Percentiles rank a stretch among this genome's conserved stretches.
Evolutionary conservation across 2,329 filamentous ascomycete genomes (phyloP).

Genomic region (Aspergillus ochraceoroseus): DNA sequence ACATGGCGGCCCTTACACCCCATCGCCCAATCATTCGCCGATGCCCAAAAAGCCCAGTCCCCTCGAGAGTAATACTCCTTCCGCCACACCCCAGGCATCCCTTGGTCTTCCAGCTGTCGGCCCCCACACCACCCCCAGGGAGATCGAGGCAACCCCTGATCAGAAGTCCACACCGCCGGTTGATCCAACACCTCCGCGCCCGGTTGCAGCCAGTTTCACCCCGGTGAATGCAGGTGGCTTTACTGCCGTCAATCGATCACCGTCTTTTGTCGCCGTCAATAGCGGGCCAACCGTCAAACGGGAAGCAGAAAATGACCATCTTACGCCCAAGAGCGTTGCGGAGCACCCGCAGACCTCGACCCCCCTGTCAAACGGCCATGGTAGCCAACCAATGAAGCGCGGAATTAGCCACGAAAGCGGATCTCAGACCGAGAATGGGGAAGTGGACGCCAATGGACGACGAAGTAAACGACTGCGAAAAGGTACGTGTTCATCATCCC

Average conservation of each 20-base stretch:
- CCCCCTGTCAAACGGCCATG: conserved; percentile 49
- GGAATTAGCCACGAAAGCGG: conserved; percentile 60
- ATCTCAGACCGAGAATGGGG: conserved; percentile 45
- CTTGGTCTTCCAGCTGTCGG: conserved; percentile 58
- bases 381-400: conserved; percentile 64
- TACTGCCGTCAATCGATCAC: conserved; percentile 54
- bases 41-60: conserved; percentile 51
- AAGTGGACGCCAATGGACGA: conserved; percentile 64
- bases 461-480: conserved; percentile 93
- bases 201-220: conserved; percentile 57
- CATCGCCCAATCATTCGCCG: conserved; percentile 69
- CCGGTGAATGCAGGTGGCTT: conserved; percentile 63
- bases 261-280: conserved; percentile 43
- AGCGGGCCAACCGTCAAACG: conserved; percentile 44
- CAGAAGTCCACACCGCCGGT: conserved; percentile 32
- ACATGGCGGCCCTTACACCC: conserved; percentile 84
- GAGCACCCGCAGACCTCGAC: conserved; percentile 59
- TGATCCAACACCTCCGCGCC: conserved; percentile 39
- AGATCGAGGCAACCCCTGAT: conserved; percentile 30
- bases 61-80: conserved; percentile 44
- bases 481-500: conserved; percentile 52
- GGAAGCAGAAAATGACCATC: conserved; percentile 53
- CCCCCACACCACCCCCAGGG: conserved; percentile 53
- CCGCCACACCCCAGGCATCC: conserved; percentile 57
- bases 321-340: conserved; percentile 59